phyloP scores from a whole-genome alignment of 2,329 filamentous ascomycete species.

The Westerdykella ornata region DNA sequence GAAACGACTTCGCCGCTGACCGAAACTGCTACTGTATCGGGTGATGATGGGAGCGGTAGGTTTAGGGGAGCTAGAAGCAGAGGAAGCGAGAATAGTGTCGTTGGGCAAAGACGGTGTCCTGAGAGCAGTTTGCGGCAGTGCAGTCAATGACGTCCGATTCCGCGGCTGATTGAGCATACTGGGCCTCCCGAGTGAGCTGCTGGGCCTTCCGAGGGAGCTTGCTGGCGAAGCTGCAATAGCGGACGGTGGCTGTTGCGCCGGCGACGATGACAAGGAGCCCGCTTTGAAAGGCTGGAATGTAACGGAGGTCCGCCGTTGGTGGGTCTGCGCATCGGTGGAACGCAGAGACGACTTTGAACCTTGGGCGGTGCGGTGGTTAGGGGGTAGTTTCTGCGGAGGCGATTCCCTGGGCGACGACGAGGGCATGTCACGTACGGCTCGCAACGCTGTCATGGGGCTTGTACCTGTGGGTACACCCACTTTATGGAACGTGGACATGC shows the following conservation, averaged over 20 bases:
- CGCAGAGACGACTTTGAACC: slow-evolving; percentile 46
- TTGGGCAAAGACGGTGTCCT: slow-evolving; percentile 58
- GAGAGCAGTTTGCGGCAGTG: slow-evolving; percentile 67
- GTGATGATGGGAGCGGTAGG: slow-evolving; percentile 59
- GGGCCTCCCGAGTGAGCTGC: slow-evolving; percentile 18
- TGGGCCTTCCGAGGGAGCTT: slow-evolving; percentile 39
- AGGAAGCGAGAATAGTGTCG: slow-evolving; percentile 57
- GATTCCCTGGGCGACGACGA: slow-evolving; percentile 47
- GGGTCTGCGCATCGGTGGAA: slow-evolving; percentile 46
- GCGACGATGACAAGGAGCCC: slow-evolving; percentile 86
- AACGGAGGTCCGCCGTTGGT: slow-evolving; percentile 67
- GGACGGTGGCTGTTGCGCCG: slow-evolving; percentile 51
- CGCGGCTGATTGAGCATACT: slow-evolving; percentile 47
- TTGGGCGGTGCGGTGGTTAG: slow-evolving; percentile 41
- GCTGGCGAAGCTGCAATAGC: slow-evolving; percentile 42
- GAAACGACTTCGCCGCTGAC: slow-evolving; percentile 69
- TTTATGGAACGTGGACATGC: slow-evolving; percentile 77
- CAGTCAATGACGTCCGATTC: slow-evolving; percentile 66
- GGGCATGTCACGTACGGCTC: slow-evolving; percentile 56
- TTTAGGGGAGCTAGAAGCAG: slow-evolving; percentile 69
- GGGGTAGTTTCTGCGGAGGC: slow-evolving; percentile 46
- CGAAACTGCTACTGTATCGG: slow-evolving; percentile 91
- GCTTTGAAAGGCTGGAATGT: slow-evolving; percentile 97
- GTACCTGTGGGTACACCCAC: slow-evolving; percentile 70
- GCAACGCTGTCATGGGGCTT: slow-evolving; percentile 78